Evolutionary conservation across 2,329 filamentous ascomycete species (phyloP).

Genomic region (Sclerotinia subarctica): DNA sequence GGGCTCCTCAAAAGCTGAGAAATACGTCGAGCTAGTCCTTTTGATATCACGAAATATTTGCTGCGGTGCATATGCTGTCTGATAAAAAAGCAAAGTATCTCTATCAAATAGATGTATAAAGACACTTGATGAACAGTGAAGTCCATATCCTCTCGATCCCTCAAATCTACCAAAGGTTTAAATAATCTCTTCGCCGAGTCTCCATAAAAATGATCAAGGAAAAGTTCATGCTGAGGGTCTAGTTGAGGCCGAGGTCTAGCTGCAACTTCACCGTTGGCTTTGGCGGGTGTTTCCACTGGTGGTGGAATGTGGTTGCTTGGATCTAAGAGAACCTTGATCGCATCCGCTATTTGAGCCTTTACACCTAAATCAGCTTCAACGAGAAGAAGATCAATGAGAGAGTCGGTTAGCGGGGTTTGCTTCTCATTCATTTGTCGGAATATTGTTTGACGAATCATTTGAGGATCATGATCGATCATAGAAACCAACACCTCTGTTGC

Average conservation of each 20-base stretch:
- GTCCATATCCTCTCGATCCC: conserved; percentile 63
- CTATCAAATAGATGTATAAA: conserved; percentile 87
- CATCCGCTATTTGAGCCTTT: conserved; percentile 92
- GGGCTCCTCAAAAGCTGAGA: conserved; percentile 76
- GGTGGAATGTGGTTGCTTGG: conserved; percentile 52
- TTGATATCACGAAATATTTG: conserved; percentile 80
- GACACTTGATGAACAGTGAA: conserved; percentile 81
- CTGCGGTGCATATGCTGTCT: conserved; percentile 82
- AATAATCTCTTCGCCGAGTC: conserved; percentile 82
- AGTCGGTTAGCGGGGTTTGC: conserved; percentile 81
- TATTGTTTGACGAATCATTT: conserved; percentile 90
- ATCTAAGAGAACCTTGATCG: conserved; percentile 89
- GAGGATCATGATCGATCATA: conserved; percentile 91
- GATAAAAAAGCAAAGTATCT: conserved; percentile 91
- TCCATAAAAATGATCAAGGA: conserved; percentile 87
- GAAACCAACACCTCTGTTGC: conserved; percentile 92
- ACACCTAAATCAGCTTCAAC: conserved; percentile 91
- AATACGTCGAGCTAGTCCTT: conserved; percentile 75
- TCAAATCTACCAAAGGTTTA: conserved; percentile 77
- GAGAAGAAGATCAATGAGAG: conserved; percentile 84
- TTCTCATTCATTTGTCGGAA: conserved; percentile 90
- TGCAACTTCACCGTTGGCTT: conserved; percentile 66
- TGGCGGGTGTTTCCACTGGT: conserved; percentile 58
- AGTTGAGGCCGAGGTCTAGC: conserved; percentile 57
- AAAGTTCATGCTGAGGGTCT: conserved; percentile 77